Evolutionary conservation across 768 basidiomycete genomes (phyloP).

Genomic region (Favolaschia claudopus): DNA sequence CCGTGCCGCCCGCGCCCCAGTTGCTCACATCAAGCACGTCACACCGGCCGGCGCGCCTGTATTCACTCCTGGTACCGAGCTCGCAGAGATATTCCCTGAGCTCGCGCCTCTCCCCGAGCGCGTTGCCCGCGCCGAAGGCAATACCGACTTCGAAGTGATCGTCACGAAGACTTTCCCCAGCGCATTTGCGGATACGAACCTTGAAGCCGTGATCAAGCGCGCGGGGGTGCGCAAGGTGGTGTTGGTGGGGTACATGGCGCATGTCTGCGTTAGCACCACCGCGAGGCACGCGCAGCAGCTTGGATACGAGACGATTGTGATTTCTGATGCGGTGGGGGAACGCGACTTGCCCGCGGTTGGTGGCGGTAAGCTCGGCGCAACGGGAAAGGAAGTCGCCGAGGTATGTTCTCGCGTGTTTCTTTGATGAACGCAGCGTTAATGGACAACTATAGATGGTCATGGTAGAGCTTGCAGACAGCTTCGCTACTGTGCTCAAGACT

Average conservation of each 20-base stretch:
- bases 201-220: not conserved
- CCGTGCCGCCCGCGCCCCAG: constrained; percentile 6
- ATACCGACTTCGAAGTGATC: constrained; percentile 1
- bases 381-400: constrained; percentile 1
- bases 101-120: not conserved
- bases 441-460: not conserved
- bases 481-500: constrained; percentile 12
- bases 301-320: constrained; percentile 7
- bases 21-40: constrained; percentile 17
- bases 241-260: constrained; percentile 16
- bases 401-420: not conserved
- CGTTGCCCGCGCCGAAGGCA: too few species aligned
- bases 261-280: constrained; percentile 22
- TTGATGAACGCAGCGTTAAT: not conserved
- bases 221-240: constrained; percentile 13
- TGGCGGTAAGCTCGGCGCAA: too few species aligned
- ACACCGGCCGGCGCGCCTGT: constrained; percentile 7
- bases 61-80: constrained; percentile 18
- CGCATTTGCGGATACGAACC: constrained; percentile 12
- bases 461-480: constrained; percentile 7
- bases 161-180: constrained; percentile 15
- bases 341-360: constrained; percentile 13
- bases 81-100: constrained; percentile 15
- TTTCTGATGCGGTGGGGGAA: constrained; percentile 15
- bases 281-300: constrained; percentile 12